Evolutionary conservation across 116 monocot species (phyloP).

Genomic region (Papilionanthe hybrid): DNA sequence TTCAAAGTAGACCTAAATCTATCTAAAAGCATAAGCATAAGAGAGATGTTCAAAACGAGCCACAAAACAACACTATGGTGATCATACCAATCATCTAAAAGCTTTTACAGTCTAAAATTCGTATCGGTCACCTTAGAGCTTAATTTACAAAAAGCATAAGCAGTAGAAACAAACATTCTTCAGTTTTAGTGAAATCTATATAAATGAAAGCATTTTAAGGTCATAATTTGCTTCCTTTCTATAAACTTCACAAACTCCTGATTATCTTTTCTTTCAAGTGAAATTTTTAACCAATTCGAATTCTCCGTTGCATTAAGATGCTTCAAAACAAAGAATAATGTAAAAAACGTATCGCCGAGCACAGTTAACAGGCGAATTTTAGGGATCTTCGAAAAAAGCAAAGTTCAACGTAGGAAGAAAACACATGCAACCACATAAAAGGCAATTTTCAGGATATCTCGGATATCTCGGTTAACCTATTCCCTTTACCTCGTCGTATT

Average conservation of each 20-base stretch:
- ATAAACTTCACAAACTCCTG: background rate
- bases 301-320: background rate
- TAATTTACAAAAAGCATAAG: background rate
- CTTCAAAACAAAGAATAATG: background rate
- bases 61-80: background rate
- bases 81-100: background rate
- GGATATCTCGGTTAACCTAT: background rate
- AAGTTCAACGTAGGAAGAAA: background rate
- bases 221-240: background rate
- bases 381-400: background rate
- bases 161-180: background rate
- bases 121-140: background rate
- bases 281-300: background rate
- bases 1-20: too few relatives aligned
- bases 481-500: constrained; percentile 73
- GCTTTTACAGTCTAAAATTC: background rate
- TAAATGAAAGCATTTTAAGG: background rate
- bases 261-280: background rate
- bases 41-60: background rate
- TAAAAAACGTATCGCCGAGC: background rate
- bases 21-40: background rate
- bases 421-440: background rate
- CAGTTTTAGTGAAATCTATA: background rate
- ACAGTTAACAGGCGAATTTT: background rate
- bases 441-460: background rate